Base-by-base conservation (phyloP, 441 rosid species). In the Gossypium aridum region DNA sequence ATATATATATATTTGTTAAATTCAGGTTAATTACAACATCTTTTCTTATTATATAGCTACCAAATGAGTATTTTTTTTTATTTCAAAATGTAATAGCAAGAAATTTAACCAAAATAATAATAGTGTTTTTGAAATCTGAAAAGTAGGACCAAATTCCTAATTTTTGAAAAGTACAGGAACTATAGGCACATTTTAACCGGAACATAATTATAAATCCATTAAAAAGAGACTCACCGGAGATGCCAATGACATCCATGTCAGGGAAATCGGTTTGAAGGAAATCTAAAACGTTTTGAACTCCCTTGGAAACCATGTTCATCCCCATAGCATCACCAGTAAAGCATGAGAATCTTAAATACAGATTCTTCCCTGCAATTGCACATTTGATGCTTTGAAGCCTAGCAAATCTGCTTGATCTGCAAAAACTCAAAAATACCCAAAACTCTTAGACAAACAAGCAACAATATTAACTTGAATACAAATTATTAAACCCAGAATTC, bases 271-370 rank as follows among this genome's bases (percentile, higher is more conserved):
- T 26, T 75, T 75, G 84, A 75, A 82, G 80, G 73, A 78, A 85
- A 74, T 82, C 84, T 64, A 85, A 65, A 19, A 82, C 85, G 64
- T 85, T 85, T 72, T 85, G 87, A 17, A 85, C 87, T 7, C 85
- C 87, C 68, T 85, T 85, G 16, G 87, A 85, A 43, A 85, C 81
- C 87, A 85, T 85, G 84, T 85, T 85, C 87, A 85, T 85, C 63
- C 87, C 85, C 87, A 85, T 85, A 64, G 87, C 87, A 72, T 85
- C 87, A 9, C 85, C 87, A 3, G 87, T 82, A 79, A 78, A 69
- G 79, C 85, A 82, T 37, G 68, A 12, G 74, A 82, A 85, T 74
- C 87, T 80, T 70, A 80, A 20, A 79, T 80, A 85, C 43, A 82
- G 71, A 63, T 85, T 85, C 80, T 85, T 85, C 56, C 87, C 87